Evolutionary conservation across 331 rosid species (phyloP).

Genomic region (Cydonia oblonga): DNA sequence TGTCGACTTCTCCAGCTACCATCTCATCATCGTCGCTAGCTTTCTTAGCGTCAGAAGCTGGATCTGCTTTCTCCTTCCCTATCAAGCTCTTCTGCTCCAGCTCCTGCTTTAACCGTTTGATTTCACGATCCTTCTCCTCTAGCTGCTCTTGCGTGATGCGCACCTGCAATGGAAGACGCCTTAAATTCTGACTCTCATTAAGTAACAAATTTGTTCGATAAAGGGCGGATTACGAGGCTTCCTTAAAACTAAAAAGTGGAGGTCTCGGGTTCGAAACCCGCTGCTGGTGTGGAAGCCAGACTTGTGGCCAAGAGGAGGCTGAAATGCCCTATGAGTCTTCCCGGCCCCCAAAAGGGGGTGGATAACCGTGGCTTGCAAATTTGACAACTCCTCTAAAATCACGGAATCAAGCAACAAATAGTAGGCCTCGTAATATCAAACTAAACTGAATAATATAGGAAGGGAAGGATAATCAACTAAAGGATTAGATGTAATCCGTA

Average conservation of each 20-base stretch:
- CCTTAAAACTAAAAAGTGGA: no score
- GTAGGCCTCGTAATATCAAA: not conserved
- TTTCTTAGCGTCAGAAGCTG: conserved; percentile 10
- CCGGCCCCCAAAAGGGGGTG: no score
- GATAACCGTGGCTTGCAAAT: no score
- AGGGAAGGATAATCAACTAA: not conserved
- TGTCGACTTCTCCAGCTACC: conserved; percentile 23
- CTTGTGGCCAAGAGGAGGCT: no score
- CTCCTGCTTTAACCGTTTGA: conserved; percentile 42
- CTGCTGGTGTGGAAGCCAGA: no score
- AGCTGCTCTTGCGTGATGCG: conserved; percentile 60
- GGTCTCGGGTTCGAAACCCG: no score
- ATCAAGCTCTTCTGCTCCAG: conserved; percentile 25
- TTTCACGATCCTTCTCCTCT: conserved; percentile 52
- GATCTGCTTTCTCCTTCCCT: conserved; percentile 29
- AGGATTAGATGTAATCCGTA: not conserved
- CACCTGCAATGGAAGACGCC: conserved; percentile 35
- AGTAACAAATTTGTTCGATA: not conserved
- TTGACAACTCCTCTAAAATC: no score
- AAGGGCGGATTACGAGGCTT: no score
- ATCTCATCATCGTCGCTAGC: conserved; percentile 19
- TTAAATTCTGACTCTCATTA: not conserved
- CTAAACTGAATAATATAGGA: not conserved
- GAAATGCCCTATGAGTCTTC: no score
- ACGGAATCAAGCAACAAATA: not conserved